Evolutionary conservation across 148 eudicot genomes (phyloP).

Genomic region (Fallopia convolvulus): DNA sequence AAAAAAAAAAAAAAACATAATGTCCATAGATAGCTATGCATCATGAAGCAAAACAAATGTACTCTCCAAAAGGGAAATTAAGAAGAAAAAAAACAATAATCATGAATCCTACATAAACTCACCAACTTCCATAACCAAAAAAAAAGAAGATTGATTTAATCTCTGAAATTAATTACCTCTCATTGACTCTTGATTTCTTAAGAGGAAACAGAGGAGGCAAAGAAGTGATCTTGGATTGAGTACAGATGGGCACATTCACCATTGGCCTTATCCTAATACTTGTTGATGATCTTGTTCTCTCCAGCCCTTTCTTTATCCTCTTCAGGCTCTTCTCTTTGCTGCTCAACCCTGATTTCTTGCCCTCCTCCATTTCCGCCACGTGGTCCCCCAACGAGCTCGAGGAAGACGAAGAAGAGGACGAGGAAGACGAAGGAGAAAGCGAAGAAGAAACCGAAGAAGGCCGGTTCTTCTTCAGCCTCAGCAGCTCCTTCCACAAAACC

Average conservation of each 20-base stretch:
- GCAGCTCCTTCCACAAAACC: slow-evolving; percentile 59
- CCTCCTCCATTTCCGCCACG: slow-evolving; percentile 25
- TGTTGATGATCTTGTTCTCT: slow-evolving; percentile 41
- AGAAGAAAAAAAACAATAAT: background rate
- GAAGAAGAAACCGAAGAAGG: slow-evolving; percentile 18
- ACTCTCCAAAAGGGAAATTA: background rate
- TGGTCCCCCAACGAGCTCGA: slow-evolving; percentile 22
- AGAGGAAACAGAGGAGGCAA: slow-evolving; percentile 38
- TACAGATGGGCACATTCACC: slow-evolving; percentile 46
- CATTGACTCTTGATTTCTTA: slow-evolving; percentile 20
- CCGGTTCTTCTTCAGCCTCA: slow-evolving; percentile 42
- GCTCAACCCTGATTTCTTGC: slow-evolving; percentile 18
- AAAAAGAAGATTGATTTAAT: background rate
- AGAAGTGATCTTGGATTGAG: slow-evolving; percentile 15
- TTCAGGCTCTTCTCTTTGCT: slow-evolving; percentile 33
- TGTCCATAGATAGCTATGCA: background rate
- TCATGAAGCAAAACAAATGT: background rate
- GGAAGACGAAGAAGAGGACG: slow-evolving; percentile 26
- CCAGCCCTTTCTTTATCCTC: slow-evolving; percentile 43
- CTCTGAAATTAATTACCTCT: background rate
- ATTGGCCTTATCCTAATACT: slow-evolving; percentile 44
- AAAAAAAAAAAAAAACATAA: background rate
- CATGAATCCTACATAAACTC: background rate
- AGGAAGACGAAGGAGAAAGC: slow-evolving; percentile 33
- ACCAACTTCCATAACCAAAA: background rate